These are phyloP conservation scores for Backusella westeae DNA, from an alignment of 192 early-diverging fungal species.

Conservation along the genomic window DNA sequence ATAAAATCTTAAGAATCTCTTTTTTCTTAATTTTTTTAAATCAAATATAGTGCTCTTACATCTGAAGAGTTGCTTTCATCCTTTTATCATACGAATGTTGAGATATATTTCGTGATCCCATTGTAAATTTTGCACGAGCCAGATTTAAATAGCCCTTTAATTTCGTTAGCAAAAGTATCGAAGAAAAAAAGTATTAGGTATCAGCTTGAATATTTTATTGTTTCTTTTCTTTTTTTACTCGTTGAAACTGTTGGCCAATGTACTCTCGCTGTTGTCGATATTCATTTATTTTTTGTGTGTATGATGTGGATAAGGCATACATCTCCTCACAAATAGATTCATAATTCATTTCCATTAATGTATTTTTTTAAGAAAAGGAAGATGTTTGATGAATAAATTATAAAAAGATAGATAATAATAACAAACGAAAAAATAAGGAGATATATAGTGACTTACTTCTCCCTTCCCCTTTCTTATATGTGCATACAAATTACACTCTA, in stretches of 20 bases:
- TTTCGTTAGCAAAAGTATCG: not conserved
- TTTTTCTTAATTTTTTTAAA: not conserved
- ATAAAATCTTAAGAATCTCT: not conserved
- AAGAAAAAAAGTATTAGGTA: not conserved
- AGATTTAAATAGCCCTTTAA: constrained; percentile 38
- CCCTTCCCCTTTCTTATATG: too few species aligned
- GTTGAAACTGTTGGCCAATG: constrained; percentile 18
- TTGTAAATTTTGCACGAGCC: constrained; percentile 45
- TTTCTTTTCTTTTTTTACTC: constrained; percentile 12
- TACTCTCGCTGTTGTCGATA: constrained; percentile 25
- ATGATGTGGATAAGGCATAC: constrained; percentile 13
- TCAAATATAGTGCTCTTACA: constrained; percentile 21
- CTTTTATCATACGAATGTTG: constrained; percentile 41
- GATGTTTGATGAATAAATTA: not conserved
- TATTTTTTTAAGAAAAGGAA: not conserved
- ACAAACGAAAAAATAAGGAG: too few species aligned
- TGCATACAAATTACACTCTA: too few species aligned
- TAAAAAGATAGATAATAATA: not conserved
- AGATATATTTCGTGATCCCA: constrained; percentile 36
- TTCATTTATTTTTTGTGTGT: constrained; percentile 14
- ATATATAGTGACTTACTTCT: too few species aligned
- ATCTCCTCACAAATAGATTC: constrained; percentile 21
- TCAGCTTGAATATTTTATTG: not conserved
- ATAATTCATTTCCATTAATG: not conserved
- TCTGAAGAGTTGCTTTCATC: constrained; percentile 36